Conservation (phyloP, 169 alveolate genomes). For the Hepatocystis sp. region DNA sequence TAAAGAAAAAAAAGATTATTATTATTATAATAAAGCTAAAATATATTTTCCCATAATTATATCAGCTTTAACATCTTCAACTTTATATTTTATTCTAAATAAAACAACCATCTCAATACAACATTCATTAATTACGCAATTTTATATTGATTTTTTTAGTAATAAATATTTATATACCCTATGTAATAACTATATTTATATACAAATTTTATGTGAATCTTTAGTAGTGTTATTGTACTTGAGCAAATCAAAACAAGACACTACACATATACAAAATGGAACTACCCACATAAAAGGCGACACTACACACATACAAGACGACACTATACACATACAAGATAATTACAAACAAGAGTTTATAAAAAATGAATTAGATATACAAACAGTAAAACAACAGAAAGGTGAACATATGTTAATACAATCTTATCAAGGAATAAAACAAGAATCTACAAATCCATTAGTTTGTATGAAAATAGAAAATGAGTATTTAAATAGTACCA, state of each 20-base stretch:
- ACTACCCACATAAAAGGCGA: too few relatives aligned
- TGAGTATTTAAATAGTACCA: slow-evolving; percentile 5
- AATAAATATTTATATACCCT: slow-evolving; percentile 53
- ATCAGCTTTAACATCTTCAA: slow-evolving; percentile 32
- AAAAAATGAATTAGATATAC: neutral
- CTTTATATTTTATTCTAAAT: slow-evolving; percentile 2
- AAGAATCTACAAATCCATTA: too few relatives aligned
- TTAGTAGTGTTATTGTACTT: slow-evolving; percentile 7
- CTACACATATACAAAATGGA: neutral
- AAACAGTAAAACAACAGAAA: neutral
- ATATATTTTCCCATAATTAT: slow-evolving; percentile 52
- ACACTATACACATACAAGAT: too few relatives aligned
- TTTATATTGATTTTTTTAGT: slow-evolving; percentile 48
- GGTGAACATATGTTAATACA: too few relatives aligned
- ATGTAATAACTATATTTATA: slow-evolving; percentile 38
- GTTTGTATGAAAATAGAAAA: too few relatives aligned
- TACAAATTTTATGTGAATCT: slow-evolving; percentile 38
- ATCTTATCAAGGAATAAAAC: too few relatives aligned
- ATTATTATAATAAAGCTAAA: slow-evolving; percentile 54
- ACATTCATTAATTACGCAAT: neutral
- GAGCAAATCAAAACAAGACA: neutral
- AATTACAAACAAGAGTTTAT: neutral
- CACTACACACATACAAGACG: too few relatives aligned
- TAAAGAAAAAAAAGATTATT: neutral
- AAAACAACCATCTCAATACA: slow-evolving; percentile 1